Base-by-base conservation (phyloP, 2,329 filamentous ascomycete genomes). In the Pleoardoris graminearum region DNA sequence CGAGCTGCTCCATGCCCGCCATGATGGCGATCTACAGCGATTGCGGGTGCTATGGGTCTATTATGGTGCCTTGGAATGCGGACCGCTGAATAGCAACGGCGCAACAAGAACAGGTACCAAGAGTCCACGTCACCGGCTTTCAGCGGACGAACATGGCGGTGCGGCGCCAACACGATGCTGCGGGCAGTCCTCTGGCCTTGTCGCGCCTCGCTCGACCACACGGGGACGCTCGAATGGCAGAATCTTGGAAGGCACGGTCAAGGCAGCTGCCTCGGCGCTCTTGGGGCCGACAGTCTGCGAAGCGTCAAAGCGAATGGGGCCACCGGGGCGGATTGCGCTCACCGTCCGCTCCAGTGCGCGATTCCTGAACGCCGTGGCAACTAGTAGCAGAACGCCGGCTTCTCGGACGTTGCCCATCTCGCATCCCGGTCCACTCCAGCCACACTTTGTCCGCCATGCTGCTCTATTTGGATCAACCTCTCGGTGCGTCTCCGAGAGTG, bases 1-100 rank as follows among this genome's bases (percentile, higher is more conserved):
- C 91, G 63, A 99, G 82, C 78, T 95, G 90, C 79, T 99, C 94
- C 80, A 97, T 95, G 70, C 90, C 91, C 54, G 90, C 91, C 92
- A 96, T 96, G 53, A 25, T 59, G 55, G 12, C n/a, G 12, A 22
- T 21, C 5, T 32, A 5, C 19, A 44, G 36, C 30, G 16, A 35
- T 32, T 14, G 36, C 22, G 4, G 10, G 21, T 47, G 33, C 33
- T 36, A 27, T 36, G n/a, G 30, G 33, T 36, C 11, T 32, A 12
- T 14, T 4, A 14, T 10, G 4, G 30, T 32, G 53, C 58, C 43
- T 58, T 48, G 39, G 33, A 50, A 39, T 42, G 43, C 51, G 39
- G 42, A 48, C 50, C 48, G 46, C 36, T 29, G 45, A 49, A 39
- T 16, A 51, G 52, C 47, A 43, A 53, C 23, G 38, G 47, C 30